Evolutionary conservation across 2,329 filamentous ascomycete genomes (phyloP), one percentile per base, ranked within the genome.

Genomic region (Botrytis paeoniae): DNA sequence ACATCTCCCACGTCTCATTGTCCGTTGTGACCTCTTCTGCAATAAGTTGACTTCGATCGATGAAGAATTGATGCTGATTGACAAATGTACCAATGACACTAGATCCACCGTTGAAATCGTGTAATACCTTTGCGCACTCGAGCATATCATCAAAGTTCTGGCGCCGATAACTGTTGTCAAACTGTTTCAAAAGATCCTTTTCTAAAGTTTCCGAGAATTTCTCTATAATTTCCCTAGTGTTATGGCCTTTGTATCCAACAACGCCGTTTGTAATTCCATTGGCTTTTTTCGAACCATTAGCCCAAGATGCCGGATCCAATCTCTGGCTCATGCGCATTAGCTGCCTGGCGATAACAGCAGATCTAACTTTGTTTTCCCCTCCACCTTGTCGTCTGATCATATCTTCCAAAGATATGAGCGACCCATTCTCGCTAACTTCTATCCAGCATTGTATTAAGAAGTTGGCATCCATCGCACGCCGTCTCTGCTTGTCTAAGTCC

Each of bases 51-150:
- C 94, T 96, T 39, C 95, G 88, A 81, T 98, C 96, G 80, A 99
- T 98, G 84, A 99, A 99, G 86, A 99, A 99, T 80, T 97, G 94
- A 83, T 99, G 97, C 82, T 99, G 96, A 81, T 99, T 99, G 80
- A 99, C 95, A 82, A 98, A 99, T 18, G 95, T 87, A 22, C 93
- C 95, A 82, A 98, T 97, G 74, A 98, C 96, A 81, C 95, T 98
- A 73, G 94, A 91, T 69, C 96, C 96, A 70, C 96, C 94, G 81
- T 95, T 97, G 86, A 99, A 99, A 83, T 98, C 96, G 81, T 96
- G 89, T 75, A 99, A 85, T 60, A 98, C 96, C 79, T 93, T 93
- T 71, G 97, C 93, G 81, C 96, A 99, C 81, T 98, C 96, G 84
- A 93, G 92, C 97, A 99, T 99, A 79, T 97, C 95, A 77, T 98